Conservation (phyloP, 257 asterid species). For the Fraxinus quadrangulata region DNA sequence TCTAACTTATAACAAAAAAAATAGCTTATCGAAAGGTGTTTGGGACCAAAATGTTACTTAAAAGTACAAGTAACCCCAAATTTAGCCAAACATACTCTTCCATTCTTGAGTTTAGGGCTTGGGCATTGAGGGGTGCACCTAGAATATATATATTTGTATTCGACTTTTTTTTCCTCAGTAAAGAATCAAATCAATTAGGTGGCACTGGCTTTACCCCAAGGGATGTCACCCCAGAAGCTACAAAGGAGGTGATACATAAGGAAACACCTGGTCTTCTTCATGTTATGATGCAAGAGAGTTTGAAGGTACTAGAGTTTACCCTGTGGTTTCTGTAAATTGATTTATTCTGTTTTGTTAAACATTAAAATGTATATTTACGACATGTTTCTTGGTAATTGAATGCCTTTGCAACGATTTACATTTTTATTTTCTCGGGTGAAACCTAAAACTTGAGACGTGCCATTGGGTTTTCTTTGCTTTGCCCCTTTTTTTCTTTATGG, state of each 20-base stretch:
- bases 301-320: slow-evolving; percentile 57
- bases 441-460: background rate
- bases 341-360: background rate
- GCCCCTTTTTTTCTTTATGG: background rate
- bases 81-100: background rate
- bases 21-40: background rate
- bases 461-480: background rate
- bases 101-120: background rate
- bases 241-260: slow-evolving; percentile 76
- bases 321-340: background rate
- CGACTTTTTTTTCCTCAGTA: slow-evolving; percentile 4
- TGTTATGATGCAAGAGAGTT: slow-evolving; percentile 94
- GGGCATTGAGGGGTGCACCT: background rate
- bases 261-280: slow-evolving; percentile 91
- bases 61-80: background rate
- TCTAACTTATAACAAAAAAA: too few relatives aligned
- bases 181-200: slow-evolving; percentile 48
- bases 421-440: background rate
- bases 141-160: slow-evolving; percentile 11
- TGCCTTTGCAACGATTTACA: background rate
- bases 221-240: slow-evolving; percentile 98
- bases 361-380: background rate
- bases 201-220: slow-evolving; percentile 97
- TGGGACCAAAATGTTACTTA: background rate
- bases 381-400: background rate